These are phyloP conservation scores for Boletus rubroflammeus DNA, from an alignment of 768 basidiomycete genomes.

Conservation along the genomic window DNA sequence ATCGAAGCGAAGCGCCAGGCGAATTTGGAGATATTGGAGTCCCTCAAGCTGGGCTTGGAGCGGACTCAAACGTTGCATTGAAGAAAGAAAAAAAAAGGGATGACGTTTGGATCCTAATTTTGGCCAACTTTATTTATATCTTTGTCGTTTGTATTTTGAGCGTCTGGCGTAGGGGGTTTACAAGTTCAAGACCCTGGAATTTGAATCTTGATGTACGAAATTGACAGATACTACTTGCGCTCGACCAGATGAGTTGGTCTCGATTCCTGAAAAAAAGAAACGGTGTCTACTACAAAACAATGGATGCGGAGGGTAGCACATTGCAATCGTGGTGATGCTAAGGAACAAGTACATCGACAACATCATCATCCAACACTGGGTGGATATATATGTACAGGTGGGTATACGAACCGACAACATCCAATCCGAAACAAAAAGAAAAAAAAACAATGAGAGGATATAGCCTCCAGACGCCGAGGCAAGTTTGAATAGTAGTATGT, in stretches of 20 bases:
- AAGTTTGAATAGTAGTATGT: not conserved
- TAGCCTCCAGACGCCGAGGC: conserved; percentile 1
- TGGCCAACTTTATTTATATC: too few relatives aligned
- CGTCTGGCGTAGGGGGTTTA: too few relatives aligned
- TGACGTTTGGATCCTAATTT: too few relatives aligned
- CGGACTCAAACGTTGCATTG: conserved; percentile 8
- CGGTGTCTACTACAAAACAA: not conserved
- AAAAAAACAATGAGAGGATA: conserved; percentile 4
- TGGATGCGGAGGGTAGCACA: not conserved
- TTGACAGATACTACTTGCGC: too few relatives aligned
- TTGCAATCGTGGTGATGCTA: not conserved
- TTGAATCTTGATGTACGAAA: too few relatives aligned
- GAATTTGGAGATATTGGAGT: conserved; percentile 24
- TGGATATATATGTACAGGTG: not conserved
- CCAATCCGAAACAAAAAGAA: not conserved
- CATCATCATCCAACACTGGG: not conserved
- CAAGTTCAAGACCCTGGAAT: too few relatives aligned
- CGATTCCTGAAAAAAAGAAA: too few relatives aligned
- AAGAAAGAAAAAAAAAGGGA: too few relatives aligned
- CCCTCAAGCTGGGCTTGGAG: conserved; percentile 24
- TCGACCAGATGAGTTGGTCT: too few relatives aligned
- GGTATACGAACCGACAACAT: conserved; percentile 1
- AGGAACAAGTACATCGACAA: not conserved
- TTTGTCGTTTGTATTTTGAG: too few relatives aligned
- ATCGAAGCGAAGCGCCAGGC: conserved; percentile 38